phyloP scores from a whole-genome alignment of 2,329 filamentous ascomycete species.

The Pseudocercospora crystallina region DNA sequence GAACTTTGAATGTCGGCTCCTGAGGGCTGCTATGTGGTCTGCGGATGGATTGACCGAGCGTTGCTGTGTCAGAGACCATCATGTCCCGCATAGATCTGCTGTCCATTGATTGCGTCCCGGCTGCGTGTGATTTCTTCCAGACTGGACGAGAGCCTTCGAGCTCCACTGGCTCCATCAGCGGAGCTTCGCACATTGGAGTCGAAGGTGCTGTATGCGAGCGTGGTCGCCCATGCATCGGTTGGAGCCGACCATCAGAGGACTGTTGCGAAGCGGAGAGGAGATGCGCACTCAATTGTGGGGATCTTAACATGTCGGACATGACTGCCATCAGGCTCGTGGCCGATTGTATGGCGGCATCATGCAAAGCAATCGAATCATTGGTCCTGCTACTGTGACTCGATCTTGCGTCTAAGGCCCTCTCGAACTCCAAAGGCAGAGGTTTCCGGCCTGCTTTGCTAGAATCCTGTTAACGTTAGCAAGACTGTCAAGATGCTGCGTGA shows the following conservation, averaged over 20 bases:
- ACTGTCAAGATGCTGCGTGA: neutral
- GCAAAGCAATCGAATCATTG: conserved; percentile 29
- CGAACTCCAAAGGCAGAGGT: conserved; percentile 28
- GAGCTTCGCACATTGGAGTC: conserved; percentile 35
- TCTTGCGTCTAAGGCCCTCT: conserved; percentile 5
- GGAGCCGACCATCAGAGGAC: conserved; percentile 29
- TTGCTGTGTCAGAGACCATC: neutral
- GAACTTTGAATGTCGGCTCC: conserved; percentile 11
- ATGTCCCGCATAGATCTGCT: neutral
- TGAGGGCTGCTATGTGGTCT: conserved; percentile 26
- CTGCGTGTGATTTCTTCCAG: neutral
- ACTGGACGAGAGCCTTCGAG: conserved; percentile 28
- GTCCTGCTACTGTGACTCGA: conserved; percentile 14
- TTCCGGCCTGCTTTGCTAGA: conserved; percentile 25
- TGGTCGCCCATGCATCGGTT: conserved; percentile 39
- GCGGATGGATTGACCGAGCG: conserved; percentile 16
- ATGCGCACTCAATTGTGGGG: conserved; percentile 37
- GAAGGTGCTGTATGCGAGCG: conserved; percentile 43
- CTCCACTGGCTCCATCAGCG: conserved; percentile 26
- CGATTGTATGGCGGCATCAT: conserved; percentile 34
- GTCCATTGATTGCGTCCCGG: conserved; percentile 1
- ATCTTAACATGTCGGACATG: conserved; percentile 45
- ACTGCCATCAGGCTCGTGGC: conserved; percentile 39
- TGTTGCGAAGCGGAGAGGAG: conserved; percentile 29
- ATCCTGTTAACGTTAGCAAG: conserved; percentile 12